phyloP scores from a whole-genome alignment of 2,329 filamentous ascomycete genomes.

The Rutstroemia sp. region DNA sequence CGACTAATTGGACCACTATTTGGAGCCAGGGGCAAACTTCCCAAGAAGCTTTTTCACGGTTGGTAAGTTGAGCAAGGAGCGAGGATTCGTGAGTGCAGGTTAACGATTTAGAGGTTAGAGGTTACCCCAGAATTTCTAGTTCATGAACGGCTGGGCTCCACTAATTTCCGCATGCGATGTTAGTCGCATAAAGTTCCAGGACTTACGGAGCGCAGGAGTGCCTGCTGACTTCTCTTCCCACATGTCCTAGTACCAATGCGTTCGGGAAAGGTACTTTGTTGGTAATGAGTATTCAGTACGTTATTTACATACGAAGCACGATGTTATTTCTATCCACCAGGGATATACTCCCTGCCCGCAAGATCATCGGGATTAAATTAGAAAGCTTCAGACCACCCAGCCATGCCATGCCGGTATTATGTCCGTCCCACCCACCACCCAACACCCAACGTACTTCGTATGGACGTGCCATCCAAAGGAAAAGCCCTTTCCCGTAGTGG shows the following conservation, averaged over 20 bases:
- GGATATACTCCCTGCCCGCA: not conserved
- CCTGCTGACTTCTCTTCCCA: conserved; percentile 3
- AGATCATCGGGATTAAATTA: not conserved
- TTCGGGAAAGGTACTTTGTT: not conserved
- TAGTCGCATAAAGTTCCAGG: not conserved
- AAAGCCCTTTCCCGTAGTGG: not conserved
- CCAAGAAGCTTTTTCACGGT: no score
- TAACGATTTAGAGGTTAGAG: no score
- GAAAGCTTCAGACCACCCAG: not conserved
- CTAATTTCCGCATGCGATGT: not conserved
- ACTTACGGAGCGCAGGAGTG: not conserved
- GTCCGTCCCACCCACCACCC: not conserved
- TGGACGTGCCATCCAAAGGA: not conserved
- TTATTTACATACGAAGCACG: not conserved
- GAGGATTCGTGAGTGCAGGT: no score
- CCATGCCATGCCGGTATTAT: not conserved
- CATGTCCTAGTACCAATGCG: not conserved
- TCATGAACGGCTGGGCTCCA: not conserved
- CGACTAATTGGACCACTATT: no score
- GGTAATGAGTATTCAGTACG: not conserved
- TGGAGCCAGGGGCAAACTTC: no score
- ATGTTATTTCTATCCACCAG: not conserved
- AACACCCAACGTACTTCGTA: not conserved
- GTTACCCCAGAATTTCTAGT: not conserved
- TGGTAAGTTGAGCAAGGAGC: no score